Conservation (phyloP, 257 asterid genomes). For the Lithospermum erythrorhizon region DNA sequence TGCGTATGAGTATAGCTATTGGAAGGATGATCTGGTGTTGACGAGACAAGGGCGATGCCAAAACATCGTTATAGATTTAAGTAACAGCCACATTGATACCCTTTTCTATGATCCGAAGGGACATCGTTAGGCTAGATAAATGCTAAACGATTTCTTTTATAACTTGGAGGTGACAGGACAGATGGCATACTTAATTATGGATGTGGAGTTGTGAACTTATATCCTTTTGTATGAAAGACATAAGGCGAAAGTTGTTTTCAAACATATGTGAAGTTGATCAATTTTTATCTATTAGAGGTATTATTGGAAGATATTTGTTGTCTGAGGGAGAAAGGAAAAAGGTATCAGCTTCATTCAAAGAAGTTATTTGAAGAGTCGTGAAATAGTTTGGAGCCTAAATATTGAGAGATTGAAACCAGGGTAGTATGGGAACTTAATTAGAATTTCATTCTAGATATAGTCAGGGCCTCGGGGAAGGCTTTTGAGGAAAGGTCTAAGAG, state of each 20-base stretch:
- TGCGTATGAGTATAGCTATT: neutral
- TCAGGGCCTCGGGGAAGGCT: neutral
- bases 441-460: neutral
- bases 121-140: no score
- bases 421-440: neutral
- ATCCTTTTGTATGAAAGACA: no score
- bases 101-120: neutral
- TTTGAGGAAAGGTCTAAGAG: neutral
- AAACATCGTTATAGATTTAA: no score
- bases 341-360: no score
- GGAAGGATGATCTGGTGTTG: neutral
- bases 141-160: no score
- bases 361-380: neutral
- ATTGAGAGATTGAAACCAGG: neutral
- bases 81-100: neutral
- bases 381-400: neutral
- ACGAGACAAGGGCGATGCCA: no score
- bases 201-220: no score
- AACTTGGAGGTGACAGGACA: no score
- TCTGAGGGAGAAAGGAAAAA: neutral
- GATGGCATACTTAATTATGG: no score
- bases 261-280: no score
- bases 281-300: neutral
- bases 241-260: no score
- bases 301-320: neutral